Conservation (phyloP, 768 basidiomycete species). For the Trametes villosa region DNA sequence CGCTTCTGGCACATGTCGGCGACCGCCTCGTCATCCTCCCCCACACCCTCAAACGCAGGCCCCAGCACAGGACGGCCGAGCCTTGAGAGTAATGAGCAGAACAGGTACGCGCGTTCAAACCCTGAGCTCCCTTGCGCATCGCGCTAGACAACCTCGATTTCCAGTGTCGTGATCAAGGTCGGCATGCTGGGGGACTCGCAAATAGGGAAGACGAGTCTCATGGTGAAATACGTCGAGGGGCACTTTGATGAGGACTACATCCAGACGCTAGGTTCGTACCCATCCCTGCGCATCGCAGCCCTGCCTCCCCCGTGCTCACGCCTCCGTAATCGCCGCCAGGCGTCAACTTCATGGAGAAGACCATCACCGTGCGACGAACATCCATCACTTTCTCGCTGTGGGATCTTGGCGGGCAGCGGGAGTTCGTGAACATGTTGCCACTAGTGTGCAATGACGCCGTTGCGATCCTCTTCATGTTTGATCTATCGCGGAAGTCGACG, state of each 20-base stretch:
- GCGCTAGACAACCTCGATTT: background rate
- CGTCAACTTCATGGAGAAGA: constrained; percentile 99
- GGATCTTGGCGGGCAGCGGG: constrained; percentile 96
- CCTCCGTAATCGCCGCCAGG: constrained; percentile 44
- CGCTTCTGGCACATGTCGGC: constrained; percentile 31
- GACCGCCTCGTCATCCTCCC: constrained; percentile 31
- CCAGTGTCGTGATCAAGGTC: constrained; percentile 94
- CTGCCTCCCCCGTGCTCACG: background rate
- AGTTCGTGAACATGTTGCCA: constrained; percentile 99
- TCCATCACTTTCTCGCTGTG: constrained; percentile 99
- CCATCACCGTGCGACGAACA: constrained; percentile 95
- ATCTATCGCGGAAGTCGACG: constrained; percentile 95
- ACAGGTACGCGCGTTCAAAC: constrained; percentile 27
- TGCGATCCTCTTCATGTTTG: constrained; percentile 99
- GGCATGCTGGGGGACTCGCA: constrained; percentile 99
- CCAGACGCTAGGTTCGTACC: constrained; percentile 88
- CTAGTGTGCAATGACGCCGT: constrained; percentile 99
- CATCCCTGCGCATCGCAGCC: background rate
- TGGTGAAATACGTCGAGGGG: constrained; percentile 99
- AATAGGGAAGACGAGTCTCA: constrained; percentile 98
- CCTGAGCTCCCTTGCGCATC: background rate
- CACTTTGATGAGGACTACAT: constrained; percentile 99
- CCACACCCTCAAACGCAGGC: constrained; percentile 30
- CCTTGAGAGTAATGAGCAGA: constrained; percentile 34
- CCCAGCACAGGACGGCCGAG: constrained; percentile 27